phyloP scores from a whole-genome alignment of 257 asterid species.

The Nicotiana tomentosiformis region DNA sequence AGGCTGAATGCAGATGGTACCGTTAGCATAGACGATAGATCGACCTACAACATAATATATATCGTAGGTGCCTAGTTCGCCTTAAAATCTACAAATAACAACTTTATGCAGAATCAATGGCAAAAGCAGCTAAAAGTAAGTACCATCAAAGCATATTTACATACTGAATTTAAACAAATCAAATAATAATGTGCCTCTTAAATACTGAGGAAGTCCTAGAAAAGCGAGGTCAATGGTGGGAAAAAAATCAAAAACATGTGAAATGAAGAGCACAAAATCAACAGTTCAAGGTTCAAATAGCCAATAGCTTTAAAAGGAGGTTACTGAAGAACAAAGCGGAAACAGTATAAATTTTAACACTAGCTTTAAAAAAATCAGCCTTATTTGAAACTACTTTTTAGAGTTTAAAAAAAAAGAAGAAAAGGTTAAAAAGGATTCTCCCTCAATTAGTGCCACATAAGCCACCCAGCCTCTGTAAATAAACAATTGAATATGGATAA shows the following conservation, averaged over 20 bases:
- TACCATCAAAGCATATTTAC: neutral
- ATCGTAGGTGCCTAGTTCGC: neutral
- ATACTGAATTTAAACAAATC: neutral
- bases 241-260: neutral
- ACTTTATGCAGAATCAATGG: neutral
- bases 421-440: neutral
- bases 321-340: neutral
- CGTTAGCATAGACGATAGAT: constrained; percentile 13
- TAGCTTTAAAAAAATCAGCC: neutral
- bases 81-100: neutral
- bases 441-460: neutral
- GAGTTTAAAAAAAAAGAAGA: neutral
- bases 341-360: neutral
- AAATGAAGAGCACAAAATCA: neutral
- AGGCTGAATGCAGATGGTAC: constrained; percentile 55
- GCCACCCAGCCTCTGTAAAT: neutral
- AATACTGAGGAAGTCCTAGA: neutral
- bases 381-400: neutral
- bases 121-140: neutral
- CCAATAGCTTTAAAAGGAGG: neutral
- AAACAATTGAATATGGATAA: neutral
- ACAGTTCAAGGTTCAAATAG: neutral
- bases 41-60: neutral
- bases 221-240: neutral
- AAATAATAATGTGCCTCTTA: neutral